Evolutionary conservation across 768 basidiomycete genomes (phyloP).

Genomic region (Suillus alpinus): DNA sequence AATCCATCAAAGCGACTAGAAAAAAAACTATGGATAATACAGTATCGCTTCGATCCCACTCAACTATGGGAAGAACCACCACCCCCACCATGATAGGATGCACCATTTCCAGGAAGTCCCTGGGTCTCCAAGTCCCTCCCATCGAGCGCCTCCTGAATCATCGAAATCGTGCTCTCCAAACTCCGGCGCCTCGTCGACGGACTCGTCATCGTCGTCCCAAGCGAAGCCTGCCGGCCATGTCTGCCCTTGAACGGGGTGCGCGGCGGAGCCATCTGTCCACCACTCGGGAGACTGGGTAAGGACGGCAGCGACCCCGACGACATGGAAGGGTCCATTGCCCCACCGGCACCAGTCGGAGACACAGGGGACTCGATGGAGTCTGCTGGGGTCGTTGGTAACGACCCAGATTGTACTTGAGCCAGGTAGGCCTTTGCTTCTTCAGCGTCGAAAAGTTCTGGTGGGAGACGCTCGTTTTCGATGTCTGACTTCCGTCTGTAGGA

Average conservation of each 20-base stretch:
- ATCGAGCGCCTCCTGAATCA: constrained; percentile 92
- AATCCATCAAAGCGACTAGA: background rate
- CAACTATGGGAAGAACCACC: constrained; percentile 1
- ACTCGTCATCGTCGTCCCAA: constrained; percentile 90
- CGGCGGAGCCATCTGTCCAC: constrained; percentile 23
- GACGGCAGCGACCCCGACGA: constrained; percentile 25
- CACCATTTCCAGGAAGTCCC: constrained; percentile 22
- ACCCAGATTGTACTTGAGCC: constrained; percentile 29
- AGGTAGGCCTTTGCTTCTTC: constrained; percentile 66
- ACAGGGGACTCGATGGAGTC: constrained; percentile 41
- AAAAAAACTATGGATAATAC: background rate
- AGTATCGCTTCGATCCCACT: background rate
- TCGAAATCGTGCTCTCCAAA: constrained; percentile 91
- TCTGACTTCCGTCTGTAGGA: constrained; percentile 87
- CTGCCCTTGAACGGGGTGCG: constrained; percentile 61
- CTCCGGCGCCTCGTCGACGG: constrained; percentile 90
- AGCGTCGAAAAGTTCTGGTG: constrained; percentile 90
- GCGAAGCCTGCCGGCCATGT: constrained; percentile 47
- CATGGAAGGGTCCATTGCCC: constrained; percentile 35
- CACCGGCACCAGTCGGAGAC: constrained; percentile 42
- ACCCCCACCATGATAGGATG: constrained; percentile 10
- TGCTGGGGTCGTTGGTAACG: constrained; percentile 54
- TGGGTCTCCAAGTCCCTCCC: constrained; percentile 49
- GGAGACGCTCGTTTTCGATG: constrained; percentile 98
- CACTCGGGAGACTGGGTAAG: constrained; percentile 18